These are phyloP conservation scores for Zygnema circumcarinatum DNA, from an alignment of 139 green algal genomes.

Conservation along the genomic window DNA sequence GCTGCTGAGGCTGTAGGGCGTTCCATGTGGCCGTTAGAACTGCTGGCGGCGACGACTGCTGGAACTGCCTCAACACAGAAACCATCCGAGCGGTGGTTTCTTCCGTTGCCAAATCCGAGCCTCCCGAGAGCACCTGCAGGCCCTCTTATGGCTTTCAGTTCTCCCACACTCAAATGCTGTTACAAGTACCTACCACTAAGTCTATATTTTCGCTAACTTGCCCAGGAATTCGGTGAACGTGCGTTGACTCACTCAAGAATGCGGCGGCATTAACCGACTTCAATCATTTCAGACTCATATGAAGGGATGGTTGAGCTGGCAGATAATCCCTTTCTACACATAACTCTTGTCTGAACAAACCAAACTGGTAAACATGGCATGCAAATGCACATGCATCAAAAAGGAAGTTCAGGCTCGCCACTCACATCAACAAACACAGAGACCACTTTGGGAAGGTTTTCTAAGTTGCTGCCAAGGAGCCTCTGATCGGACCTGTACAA, in stretches of 20 bases:
- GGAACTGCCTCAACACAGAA: constrained; percentile 32
- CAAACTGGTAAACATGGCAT: background rate
- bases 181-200: too few relatives aligned
- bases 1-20: constrained; percentile 6
- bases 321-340: background rate
- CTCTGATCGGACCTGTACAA: constrained; percentile 22
- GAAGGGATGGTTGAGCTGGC: too few relatives aligned
- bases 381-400: background rate
- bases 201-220: too few relatives aligned
- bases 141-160: background rate
- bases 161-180: background rate
- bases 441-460: constrained; percentile 53
- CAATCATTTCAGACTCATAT: too few relatives aligned
- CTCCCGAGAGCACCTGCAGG: constrained; percentile 30
- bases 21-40: background rate
- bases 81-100: constrained; percentile 14
- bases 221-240: too few relatives aligned
- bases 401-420: background rate
- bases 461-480: constrained; percentile 43
- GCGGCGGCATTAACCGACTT: background rate
- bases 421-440: constrained; percentile 54
- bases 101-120: constrained; percentile 54
- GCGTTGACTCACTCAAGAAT: background rate
- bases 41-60: constrained; percentile 34
- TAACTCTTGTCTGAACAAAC: background rate